These are phyloP conservation scores for Lepidopterella palustris DNA, from an alignment of 495 filamentous ascomycete genomes.

Conservation along the genomic window DNA sequence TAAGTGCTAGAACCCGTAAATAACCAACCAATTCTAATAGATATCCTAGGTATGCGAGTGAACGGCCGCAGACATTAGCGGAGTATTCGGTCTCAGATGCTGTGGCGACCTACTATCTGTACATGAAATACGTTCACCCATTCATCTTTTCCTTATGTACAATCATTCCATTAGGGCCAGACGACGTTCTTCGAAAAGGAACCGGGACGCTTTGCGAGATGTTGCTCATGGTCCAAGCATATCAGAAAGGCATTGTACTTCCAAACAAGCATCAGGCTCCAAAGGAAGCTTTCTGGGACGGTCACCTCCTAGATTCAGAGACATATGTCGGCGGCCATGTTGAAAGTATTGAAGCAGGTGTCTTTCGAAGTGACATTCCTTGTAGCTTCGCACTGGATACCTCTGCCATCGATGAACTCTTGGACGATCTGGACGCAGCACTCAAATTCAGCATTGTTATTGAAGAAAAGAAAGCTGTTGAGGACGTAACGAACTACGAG, in stretches of 20 bases:
- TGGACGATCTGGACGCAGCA: slow-evolving; percentile 81
- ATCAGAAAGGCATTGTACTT: slow-evolving; percentile 81
- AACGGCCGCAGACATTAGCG: slow-evolving; percentile 85
- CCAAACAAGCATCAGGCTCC: slow-evolving; percentile 94
- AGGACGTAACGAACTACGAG: slow-evolving; percentile 88
- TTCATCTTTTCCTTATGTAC: slow-evolving; percentile 99
- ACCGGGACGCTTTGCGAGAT: slow-evolving; percentile 98
- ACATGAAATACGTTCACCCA: slow-evolving; percentile 99
- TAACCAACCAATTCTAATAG: neutral
- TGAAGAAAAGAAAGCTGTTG: slow-evolving; percentile 88
- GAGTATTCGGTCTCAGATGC: slow-evolving; percentile 99
- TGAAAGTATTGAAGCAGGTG: slow-evolving; percentile 97
- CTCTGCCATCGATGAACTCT: slow-evolving; percentile 78
- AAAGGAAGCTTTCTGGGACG: slow-evolving; percentile 92
- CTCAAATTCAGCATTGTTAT: slow-evolving; percentile 86
- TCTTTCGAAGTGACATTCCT: slow-evolving; percentile 93
- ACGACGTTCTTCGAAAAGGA: slow-evolving; percentile 89
- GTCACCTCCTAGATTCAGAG: slow-evolving; percentile 90
- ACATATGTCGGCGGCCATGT: slow-evolving; percentile 99
- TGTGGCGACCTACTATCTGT: slow-evolving; percentile 96
- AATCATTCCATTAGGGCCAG: slow-evolving; percentile 86
- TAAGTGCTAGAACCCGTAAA: slow-evolving; percentile 8
- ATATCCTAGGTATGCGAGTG: slow-evolving; percentile 61
- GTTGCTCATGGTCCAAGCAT: slow-evolving; percentile 98
- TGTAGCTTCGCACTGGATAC: slow-evolving; percentile 86